Evolutionary conservation across 352 stramenopile genomes (phyloP), one percentile per base, ranked within the genome.

Genomic region (Peronospora belbahrii): DNA sequence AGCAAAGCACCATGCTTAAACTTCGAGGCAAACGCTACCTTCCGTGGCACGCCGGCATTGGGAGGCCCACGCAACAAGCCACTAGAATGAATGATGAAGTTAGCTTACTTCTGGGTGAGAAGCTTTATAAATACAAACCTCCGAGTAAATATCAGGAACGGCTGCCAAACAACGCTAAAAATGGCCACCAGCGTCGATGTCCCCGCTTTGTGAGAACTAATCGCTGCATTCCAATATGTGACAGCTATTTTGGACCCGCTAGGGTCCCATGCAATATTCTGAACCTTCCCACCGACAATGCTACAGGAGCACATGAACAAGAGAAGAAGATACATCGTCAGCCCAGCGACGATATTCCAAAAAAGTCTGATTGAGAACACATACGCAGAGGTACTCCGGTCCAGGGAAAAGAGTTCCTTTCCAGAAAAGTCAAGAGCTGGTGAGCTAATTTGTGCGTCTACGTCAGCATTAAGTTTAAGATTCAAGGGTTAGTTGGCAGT

Each of bases 61-160:
- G 67, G 61, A 31, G 79, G 75, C 4, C 79, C 79, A 13, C 79
- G 71, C 20, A 86, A 34, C 10, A 86, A 52, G 3, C 74, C 74
- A 52, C 74, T 82, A 40, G 6, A 37, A 33, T 34, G 37, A 20
- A 22, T 27, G 34, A 19, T 10, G 15, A 30, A 17, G 11, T 50
- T 37, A 51, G 33, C 13, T 6, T 17, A 25, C 23, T 51, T 42
- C 4, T 14, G 11, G 34, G 14, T 25, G 23, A 4, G 13, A 23
- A 8, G 2, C 13, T 11, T 7, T 14, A 37, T 10, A 39, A 31
- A 33, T n/a, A 48, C 59, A 10, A 43, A 83, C 71, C 69, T 80
- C 42, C 54, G 65, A 2, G 79, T 85, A 30, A 90, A 85, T 48
- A 87, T 87, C 17, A 90, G 57, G 51, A 84, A 88, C 6, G 79